Conservation (phyloP, 208 protist species). For the Crithidia thermophila region DNA sequence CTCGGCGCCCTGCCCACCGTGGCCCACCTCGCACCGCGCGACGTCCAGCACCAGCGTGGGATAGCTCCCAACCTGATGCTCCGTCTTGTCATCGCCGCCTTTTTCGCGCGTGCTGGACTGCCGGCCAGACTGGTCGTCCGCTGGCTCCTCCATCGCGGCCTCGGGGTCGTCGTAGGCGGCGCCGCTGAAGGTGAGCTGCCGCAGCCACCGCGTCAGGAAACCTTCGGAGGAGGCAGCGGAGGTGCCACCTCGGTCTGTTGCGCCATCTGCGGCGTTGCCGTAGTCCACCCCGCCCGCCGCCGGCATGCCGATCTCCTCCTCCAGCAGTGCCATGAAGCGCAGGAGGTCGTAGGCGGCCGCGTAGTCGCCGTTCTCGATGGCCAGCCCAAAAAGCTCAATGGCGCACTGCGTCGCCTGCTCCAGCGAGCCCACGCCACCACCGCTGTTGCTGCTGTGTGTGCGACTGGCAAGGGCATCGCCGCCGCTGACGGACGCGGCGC, state of each 20-base stretch:
- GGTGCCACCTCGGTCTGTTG: neutral
- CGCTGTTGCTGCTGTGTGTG: neutral
- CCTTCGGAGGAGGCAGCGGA: neutral
- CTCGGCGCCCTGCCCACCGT: conserved; percentile 14
- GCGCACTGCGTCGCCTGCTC: conserved; percentile 39
- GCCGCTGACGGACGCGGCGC: neutral
- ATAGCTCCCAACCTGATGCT: conserved; percentile 13
- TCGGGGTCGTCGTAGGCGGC: conserved; percentile 11
- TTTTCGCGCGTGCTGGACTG: too few relatives aligned
- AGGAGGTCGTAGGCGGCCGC: conserved; percentile 63
- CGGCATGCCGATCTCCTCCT: conserved; percentile 46
- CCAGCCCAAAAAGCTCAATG: conserved; percentile 40
- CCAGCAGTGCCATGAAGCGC: conserved; percentile 71
- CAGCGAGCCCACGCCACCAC: conserved; percentile 20
- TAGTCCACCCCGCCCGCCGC: conserved; percentile 8
- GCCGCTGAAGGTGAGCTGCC: conserved; percentile 30
- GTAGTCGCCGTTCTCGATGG: conserved; percentile 44
- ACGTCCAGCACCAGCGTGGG: conserved; percentile 28
- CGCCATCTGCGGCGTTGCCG: neutral
- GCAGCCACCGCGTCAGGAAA: conserved; percentile 37
- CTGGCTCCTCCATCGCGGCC: conserved; percentile 2
- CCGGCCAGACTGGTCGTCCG: too few relatives aligned
- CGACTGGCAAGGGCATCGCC: neutral
- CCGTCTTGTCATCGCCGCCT: neutral
- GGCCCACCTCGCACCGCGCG: conserved; percentile 2